Evolutionary conservation across 2,329 filamentous ascomycete species (phyloP), one percentile per base, ranked within the genome.

Genomic region (Westerdykella sp.): DNA sequence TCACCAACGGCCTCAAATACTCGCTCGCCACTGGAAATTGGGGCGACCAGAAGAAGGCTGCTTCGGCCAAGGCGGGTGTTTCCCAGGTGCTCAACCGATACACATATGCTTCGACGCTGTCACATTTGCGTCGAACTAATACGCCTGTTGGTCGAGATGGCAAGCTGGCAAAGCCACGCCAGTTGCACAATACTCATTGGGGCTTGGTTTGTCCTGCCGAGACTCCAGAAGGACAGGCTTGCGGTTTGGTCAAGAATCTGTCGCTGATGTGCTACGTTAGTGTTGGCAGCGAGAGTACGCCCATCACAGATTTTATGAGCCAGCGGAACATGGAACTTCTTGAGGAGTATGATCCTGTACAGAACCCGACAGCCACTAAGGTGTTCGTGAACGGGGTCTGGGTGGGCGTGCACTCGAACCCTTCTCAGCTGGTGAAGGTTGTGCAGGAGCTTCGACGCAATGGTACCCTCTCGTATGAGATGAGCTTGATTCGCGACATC

Each of bases 11-110:
- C 39, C 72, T 98, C 53, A 95, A 96, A 65, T 98, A 98, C 70
- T 96, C 93, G 41, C 76, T 98, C 49, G 91, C 93, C 21, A 98
- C 93, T 12, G 93, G 93, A 54, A 98, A 98, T 70, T 98, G 93
- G 94, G 94, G 93, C 62, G 93, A 98, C 54, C 93, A 98, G 73
- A 98, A 97, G 78, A 98, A 97, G 74, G 90, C 93, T 15, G 86
- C 87, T 57, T 91, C 85, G 56, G 87, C 90, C 1, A 97, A 94
- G 51, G 93, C 93, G 37, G 94, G 93, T 76, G 93, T 98, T 37
- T 97, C 91, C 38, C 93, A 98, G 71, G 94, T 98, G 70, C 72
- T 98, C 60, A 98, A 96, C 73, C 82, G 93, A 65, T 98, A 97
- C 67, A 97, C 94, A 0, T 98, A 96, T 63, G 83, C 93, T 13